phyloP scores from a whole-genome alignment of 1,139 yeast species.

The Yamadazyma spencermartinsiae region DNA sequence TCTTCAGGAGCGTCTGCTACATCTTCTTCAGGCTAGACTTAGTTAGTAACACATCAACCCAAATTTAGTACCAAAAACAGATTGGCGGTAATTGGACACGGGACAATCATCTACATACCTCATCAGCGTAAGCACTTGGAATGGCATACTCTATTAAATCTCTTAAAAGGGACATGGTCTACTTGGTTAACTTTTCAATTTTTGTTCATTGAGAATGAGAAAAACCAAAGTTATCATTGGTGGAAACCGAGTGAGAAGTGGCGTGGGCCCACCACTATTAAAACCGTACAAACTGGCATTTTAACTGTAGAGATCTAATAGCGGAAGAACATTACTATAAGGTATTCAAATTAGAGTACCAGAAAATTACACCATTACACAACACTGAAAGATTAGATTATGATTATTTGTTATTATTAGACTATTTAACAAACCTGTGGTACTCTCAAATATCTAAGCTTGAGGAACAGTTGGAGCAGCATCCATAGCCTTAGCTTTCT shows the following conservation, averaged over 20 bases:
- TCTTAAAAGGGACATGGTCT: constrained; percentile 57
- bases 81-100: no score
- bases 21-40: constrained; percentile 24
- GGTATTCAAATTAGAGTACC: no score
- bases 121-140: constrained; percentile 90
- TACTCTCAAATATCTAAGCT: constrained; percentile 1
- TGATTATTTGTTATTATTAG: not conserved
- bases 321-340: no score
- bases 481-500: constrained; percentile 45
- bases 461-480: constrained; percentile 14
- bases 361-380: not conserved
- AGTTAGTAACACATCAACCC: constrained; percentile 17
- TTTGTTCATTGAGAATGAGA: constrained; percentile 20
- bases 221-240: constrained; percentile 29
- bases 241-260: constrained; percentile 10
- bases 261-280: no score
- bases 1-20: constrained; percentile 19
- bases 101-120: constrained; percentile 38
- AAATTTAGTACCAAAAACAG: not conserved
- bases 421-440: not conserved
- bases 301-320: no score
- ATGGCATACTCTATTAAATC: constrained; percentile 81
- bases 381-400: no score
- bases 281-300: no score
- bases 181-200: constrained; percentile 8